Percentiles rank a stretch among this genome's conserved stretches.
phyloP scores from a whole-genome alignment of 2,329 filamentous ascomycete genomes.

The Capronia americana region DNA sequence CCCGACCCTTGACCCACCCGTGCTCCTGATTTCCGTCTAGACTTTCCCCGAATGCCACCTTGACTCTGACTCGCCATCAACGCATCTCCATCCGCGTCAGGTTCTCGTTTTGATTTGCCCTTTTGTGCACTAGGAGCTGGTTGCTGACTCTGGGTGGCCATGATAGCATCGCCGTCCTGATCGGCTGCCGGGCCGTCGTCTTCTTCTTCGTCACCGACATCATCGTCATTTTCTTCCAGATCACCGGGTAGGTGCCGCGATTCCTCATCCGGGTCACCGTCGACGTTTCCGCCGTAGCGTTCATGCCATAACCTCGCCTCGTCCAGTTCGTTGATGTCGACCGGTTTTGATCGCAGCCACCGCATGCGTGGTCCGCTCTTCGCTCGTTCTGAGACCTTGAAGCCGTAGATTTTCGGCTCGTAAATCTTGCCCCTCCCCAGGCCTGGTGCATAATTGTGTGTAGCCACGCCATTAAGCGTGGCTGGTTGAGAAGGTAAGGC shows the following conservation, averaged over 20 bases:
- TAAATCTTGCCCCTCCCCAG: conserved; percentile 84
- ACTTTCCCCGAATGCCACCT: conserved; percentile 21
- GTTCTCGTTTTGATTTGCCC: conserved; percentile 27
- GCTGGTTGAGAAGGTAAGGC: conserved; percentile 56
- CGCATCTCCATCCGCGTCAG: conserved; percentile 24
- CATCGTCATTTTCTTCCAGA: conserved; percentile 49
- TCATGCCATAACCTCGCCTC: conserved; percentile 61
- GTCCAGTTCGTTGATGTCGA: conserved; percentile 80
- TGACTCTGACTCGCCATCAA: conserved; percentile 24
- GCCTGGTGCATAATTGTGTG: conserved; percentile 85
- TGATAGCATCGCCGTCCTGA: conserved; percentile 37
- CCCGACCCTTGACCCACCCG: conserved; percentile 17
- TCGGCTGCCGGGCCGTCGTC: conserved; percentile 47
- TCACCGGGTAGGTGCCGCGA: conserved; percentile 50
- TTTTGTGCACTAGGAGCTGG: conserved; percentile 6
- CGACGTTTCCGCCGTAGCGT: conserved; percentile 41
- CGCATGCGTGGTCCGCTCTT: conserved; percentile 93
- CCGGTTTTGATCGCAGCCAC: conserved; percentile 87
- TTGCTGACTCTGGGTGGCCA: conserved; percentile 31
- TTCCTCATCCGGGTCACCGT: conserved; percentile 44
- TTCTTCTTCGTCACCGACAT: conserved; percentile 46
- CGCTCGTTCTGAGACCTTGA: conserved; percentile 88
- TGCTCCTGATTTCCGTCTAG: conserved; percentile 24
- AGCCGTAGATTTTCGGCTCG: conserved; percentile 95
- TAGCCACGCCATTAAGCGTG: conserved; percentile 82